Evolutionary conservation across 257 asterid genomes (phyloP).

Genomic region (Nemophila menziesii): DNA sequence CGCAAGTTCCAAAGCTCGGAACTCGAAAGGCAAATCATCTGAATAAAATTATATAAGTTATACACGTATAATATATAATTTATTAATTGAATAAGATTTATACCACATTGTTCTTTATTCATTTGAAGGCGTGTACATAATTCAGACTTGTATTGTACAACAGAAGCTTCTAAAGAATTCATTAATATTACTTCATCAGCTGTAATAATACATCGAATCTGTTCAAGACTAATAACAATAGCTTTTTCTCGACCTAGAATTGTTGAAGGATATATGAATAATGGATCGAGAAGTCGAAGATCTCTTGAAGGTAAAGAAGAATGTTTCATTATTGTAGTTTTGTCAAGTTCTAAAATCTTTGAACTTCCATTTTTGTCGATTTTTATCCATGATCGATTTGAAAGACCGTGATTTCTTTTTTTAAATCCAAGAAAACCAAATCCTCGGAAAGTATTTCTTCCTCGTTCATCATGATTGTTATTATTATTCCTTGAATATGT

Average conservation of each 20-base stretch:
- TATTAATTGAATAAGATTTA: slow-evolving; percentile 6
- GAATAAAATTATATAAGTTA: slow-evolving; percentile 20
- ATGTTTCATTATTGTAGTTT: slow-evolving; percentile 71
- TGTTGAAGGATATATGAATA: slow-evolving; percentile 79
- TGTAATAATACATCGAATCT: slow-evolving; percentile 89
- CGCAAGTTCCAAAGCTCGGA: slow-evolving; percentile 94
- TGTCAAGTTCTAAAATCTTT: slow-evolving; percentile 72
- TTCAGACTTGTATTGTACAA: slow-evolving; percentile 66
- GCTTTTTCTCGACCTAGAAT: slow-evolving; percentile 98
- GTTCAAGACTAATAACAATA: slow-evolving; percentile 89
- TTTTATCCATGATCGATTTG: slow-evolving; percentile 87
- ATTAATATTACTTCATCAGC: slow-evolving; percentile 94
- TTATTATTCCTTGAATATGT: slow-evolving; percentile 27
- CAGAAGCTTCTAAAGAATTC: slow-evolving; percentile 81
- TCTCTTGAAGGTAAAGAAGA: slow-evolving; percentile 95
- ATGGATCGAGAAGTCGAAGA: slow-evolving; percentile 94
- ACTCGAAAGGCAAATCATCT: slow-evolving; percentile 96
- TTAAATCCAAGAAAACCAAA: slow-evolving; percentile 52
- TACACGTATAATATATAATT: background rate
- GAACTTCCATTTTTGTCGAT: slow-evolving; percentile 71
- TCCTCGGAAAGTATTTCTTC: slow-evolving; percentile 24
- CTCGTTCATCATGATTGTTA: slow-evolving; percentile 21
- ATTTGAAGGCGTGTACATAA: slow-evolving; percentile 83
- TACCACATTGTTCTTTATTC: slow-evolving; percentile 73
- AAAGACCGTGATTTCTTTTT: slow-evolving; percentile 84